Base-by-base conservation (phyloP, 2,329 filamentous ascomycete species). In the Cladophialophora yegresii region DNA sequence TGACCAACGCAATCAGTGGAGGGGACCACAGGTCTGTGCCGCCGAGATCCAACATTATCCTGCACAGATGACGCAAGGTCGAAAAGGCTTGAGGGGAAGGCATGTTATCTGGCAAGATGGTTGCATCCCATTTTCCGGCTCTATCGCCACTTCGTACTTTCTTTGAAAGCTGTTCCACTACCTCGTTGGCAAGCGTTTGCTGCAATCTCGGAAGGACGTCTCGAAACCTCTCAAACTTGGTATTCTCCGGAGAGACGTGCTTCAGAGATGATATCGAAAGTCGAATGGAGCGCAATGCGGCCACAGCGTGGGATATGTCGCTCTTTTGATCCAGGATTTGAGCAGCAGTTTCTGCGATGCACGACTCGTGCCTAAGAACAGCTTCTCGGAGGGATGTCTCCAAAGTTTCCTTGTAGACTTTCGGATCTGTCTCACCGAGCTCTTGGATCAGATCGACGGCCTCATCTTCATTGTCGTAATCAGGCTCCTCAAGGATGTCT, bases 401-500 rank as follows among this genome's bases (percentile, higher is more conserved):
- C 4, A 67, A 36, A 32, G 13, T 56, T 8, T 56, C 33, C 23
- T 28, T 49, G 56, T 67, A 69, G 12, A 36, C 10, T 3, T 62
- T 59, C 1, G 64, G 61, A n/a, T 71, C 69, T n/a, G 51, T 63
- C 49, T 63, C 55, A 12, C 59, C 49, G 8, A 71, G 66, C 5
- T 20, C 32, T 40, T 32, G 54, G 33, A 69, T 58, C 23, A 71
- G 54, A 8, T 47, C 22, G n/a, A 49, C 45, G 16, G 67, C 67
- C 22, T 67, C 63, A 13, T 69, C 67, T 55, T 71, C 70, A 26
- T 71, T 47, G 22, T 71, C 71, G 36, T 72, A 70, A 62, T 71
- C 70, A 13, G 68, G 65, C 47, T 72, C 70, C 60, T 72, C 71
- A n/a, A 72, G 49, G 20, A 70, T 54, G 45, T 71, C 70, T 50